Evolutionary conservation across 495 filamentous ascomycete genomes (phyloP).

Genomic region (Podospora australis): DNA sequence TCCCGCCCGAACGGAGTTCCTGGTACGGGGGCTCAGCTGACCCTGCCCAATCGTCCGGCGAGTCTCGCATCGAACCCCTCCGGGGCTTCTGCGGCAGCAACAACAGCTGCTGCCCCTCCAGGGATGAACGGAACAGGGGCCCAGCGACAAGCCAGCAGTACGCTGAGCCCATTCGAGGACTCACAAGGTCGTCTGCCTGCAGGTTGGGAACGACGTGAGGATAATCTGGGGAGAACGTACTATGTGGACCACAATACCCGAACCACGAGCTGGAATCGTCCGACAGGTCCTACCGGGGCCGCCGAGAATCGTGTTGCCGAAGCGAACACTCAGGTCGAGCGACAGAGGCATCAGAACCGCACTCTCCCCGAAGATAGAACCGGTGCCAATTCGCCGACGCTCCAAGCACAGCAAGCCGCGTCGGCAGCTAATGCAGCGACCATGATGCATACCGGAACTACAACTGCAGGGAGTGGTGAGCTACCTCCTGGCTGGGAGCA

Average conservation of each 20-base stretch:
- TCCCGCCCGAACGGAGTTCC: slow-evolving; percentile 37
- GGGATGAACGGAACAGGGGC: slow-evolving; percentile 29
- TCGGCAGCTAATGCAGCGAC: slow-evolving; percentile 57
- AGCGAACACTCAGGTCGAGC: slow-evolving; percentile 83
- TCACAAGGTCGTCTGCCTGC: slow-evolving; percentile 83
- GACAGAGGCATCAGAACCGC: slow-evolving; percentile 87
- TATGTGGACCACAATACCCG: slow-evolving; percentile 98
- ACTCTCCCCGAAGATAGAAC: slow-evolving; percentile 95
- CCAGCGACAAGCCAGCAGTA: slow-evolving; percentile 40
- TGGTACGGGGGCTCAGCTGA: slow-evolving; percentile 21
- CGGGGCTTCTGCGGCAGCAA: no score
- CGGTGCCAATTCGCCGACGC: slow-evolving; percentile 83
- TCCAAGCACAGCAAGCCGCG: slow-evolving; percentile 55
- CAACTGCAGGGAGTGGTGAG: slow-evolving; percentile 90
- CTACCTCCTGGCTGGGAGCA: slow-evolving; percentile 96
- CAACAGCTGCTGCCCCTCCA: slow-evolving; percentile 26
- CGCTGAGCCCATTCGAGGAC: slow-evolving; percentile 91
- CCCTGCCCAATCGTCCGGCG: slow-evolving; percentile 31
- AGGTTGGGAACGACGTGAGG: slow-evolving; percentile 94
- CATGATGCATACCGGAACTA: slow-evolving; percentile 92
- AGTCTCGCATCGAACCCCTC: slow-evolving; percentile 19
- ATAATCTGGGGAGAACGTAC: slow-evolving; percentile 95
- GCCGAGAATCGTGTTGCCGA: slow-evolving; percentile 70
- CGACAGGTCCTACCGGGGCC: slow-evolving; percentile 66
- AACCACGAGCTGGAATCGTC: slow-evolving; percentile 92